Percentiles rank a stretch among this genome's conserved stretches.
phyloP scores from a whole-genome alignment of 768 basidiomycete species.

The Serendipita sp. region DNA sequence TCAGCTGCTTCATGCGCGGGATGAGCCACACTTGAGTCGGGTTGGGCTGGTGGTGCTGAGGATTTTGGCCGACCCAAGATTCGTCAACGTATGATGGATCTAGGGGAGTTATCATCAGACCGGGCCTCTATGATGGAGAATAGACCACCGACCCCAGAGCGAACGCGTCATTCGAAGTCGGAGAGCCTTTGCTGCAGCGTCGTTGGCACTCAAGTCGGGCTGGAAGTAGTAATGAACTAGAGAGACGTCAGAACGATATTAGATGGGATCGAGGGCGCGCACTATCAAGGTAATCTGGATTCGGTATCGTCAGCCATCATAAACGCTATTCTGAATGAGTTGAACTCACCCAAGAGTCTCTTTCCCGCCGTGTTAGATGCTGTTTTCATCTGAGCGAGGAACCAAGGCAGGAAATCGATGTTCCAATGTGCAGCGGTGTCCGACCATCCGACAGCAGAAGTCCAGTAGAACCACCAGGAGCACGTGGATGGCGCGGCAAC shows the following conservation, averaged over 20 bases:
- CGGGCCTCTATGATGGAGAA: background rate
- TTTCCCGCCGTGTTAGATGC: constrained; percentile 22
- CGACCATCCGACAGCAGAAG: constrained; percentile 29
- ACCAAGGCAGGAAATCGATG: constrained; percentile 41
- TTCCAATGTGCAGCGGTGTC: constrained; percentile 37
- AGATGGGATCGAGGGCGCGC: background rate
- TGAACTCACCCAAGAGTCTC: constrained; percentile 22
- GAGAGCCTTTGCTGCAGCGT: constrained; percentile 34
- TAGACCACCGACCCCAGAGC: constrained; percentile 24
- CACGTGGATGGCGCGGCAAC: constrained; percentile 31
- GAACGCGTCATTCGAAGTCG: constrained; percentile 34
- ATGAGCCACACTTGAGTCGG: constrained; percentile 28
- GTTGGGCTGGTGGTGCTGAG: constrained; percentile 31
- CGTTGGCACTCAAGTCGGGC: constrained; percentile 36
- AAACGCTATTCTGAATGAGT: background rate
- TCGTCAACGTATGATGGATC: constrained; percentile 35
- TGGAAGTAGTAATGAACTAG: constrained; percentile 37
- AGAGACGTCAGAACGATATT: background rate
- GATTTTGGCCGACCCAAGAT: constrained; percentile 31
- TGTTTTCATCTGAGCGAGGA: constrained; percentile 32
- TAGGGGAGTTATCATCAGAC: background rate
- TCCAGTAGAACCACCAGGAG: constrained; percentile 30
- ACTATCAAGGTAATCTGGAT: constrained; percentile 31
- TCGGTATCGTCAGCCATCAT: background rate
- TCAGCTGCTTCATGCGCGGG: constrained; percentile 35